These are phyloP conservation scores for Huntiella bhutanensis DNA, from an alignment of 2,329 filamentous ascomycete species.

Conservation along the genomic window DNA sequence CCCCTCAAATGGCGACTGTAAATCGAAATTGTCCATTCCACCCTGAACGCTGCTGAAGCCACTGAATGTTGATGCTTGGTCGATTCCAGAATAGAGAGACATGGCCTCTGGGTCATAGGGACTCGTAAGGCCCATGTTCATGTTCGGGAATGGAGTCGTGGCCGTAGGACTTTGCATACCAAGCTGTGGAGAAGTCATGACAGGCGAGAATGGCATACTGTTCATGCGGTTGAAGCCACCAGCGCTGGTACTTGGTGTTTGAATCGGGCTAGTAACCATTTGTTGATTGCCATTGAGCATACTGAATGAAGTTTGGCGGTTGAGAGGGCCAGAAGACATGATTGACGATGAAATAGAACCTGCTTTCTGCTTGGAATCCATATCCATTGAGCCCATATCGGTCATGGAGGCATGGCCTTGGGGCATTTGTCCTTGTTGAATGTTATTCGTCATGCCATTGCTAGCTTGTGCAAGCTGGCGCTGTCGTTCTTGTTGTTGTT, in stretches of 20 bases:
- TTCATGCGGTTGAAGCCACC: slow-evolving; percentile 1
- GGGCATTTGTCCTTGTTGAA: neutral
- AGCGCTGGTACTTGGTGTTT: neutral
- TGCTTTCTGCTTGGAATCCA: neutral
- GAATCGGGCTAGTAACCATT: slow-evolving; percentile 6
- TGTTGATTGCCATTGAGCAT: neutral
- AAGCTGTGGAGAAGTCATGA: slow-evolving; percentile 6
- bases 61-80: neutral
- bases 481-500: slow-evolving; percentile 9
- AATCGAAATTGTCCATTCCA: neutral
- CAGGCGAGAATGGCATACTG: slow-evolving; percentile 5
- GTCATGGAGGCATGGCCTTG: slow-evolving; percentile 1
- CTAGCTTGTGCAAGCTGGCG: slow-evolving; percentile 7
- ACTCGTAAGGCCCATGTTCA: slow-evolving; percentile 2
- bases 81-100: neutral
- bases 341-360: neutral
- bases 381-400: slow-evolving; percentile 1
- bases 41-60: neutral
- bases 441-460: neutral
- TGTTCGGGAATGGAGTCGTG: slow-evolving; percentile 1
- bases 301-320: slow-evolving; percentile 1
- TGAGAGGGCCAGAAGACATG: neutral
- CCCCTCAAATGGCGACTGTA: too few relatives aligned
- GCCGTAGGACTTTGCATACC: neutral
- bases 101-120: slow-evolving; percentile 5